A percentile compares a stretch with the other conserved stretches of the same genome.
These are phyloP conservation scores for Candida ipomoeae DNA, from an alignment of 805 yeast species.

Conservation along the genomic window DNA sequence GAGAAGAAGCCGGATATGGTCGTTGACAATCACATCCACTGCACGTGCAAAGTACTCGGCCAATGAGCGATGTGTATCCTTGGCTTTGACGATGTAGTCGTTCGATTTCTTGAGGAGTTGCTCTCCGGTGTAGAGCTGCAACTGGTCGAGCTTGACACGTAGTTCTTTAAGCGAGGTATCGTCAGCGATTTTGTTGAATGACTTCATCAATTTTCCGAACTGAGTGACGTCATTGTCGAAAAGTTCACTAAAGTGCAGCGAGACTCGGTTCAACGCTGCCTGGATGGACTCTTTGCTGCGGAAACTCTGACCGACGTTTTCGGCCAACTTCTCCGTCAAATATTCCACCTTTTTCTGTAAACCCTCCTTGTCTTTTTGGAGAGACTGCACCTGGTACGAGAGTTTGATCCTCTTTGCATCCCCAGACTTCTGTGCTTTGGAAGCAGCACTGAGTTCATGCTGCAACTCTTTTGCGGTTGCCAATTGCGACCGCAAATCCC, in stretches of 20 bases:
- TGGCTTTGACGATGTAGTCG: slow-evolving; percentile 3
- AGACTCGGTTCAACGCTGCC: slow-evolving; percentile 24
- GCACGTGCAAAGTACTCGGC: slow-evolving; percentile 59
- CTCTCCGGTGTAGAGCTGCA: slow-evolving; percentile 23
- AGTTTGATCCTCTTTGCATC: slow-evolving; percentile 43
- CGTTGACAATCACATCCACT: slow-evolving; percentile 52
- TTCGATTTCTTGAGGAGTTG: slow-evolving; percentile 7
- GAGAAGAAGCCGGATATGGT: slow-evolving; percentile 43
- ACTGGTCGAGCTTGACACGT: slow-evolving; percentile 42
- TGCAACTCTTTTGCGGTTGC: slow-evolving; percentile 4
- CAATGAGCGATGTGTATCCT: slow-evolving; percentile 42
- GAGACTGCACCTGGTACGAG: slow-evolving; percentile 37
- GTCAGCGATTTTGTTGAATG: slow-evolving; percentile 54
- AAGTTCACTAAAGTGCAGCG: slow-evolving; percentile 42
- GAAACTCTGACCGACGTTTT: slow-evolving; percentile 18
- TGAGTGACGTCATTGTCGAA: slow-evolving; percentile 40
- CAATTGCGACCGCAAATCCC: slow-evolving; percentile 10
- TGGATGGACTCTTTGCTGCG: slow-evolving; percentile 3
- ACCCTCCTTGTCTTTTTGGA: slow-evolving; percentile 34
- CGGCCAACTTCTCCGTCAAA: slow-evolving; percentile 34
- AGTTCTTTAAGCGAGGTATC: slow-evolving; percentile 59
- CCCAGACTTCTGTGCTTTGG: slow-evolving; percentile 37
- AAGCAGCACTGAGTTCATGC: slow-evolving; percentile 25
- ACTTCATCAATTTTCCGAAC: slow-evolving; percentile 46
- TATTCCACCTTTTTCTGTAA: slow-evolving; percentile 34